Base-by-base conservation (phyloP, 176 grass and related monocot species). In the Musa schizocarpa region DNA sequence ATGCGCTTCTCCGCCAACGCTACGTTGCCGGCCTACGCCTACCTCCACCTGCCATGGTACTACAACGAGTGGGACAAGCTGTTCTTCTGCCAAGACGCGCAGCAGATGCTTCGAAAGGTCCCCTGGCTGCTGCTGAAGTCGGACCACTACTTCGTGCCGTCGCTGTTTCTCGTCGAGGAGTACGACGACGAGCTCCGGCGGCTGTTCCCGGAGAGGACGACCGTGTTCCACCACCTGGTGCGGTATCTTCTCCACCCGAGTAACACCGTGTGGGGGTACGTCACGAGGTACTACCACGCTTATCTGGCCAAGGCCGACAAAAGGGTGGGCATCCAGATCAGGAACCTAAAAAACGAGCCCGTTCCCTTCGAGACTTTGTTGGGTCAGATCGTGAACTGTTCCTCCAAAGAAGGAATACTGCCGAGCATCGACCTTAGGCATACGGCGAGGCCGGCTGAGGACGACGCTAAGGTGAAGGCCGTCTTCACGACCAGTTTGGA, bases 51-150 rank as follows among this genome's bases (percentile, higher is more conserved):
- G 16, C 72, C 74, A 71, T 82, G 84, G 79, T 86, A 84, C 1
- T 81, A 62, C 81, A 86, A 21, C 77, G 27, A 59, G 5, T 55
- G 25, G n/a, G 49, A 71, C 50, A 75, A 64, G 57, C 53, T 63
- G 49, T 86, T 90, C 65, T 96, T 96, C 87, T 96, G 89, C 72
- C 79, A 96, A 27, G 79, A 56, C 54, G 80, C 84, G 68, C 89
- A 96, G 80, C 74, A 65, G 57, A 63, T 84, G 24, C 84, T 92
- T 12, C 76, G 76, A 12, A 86, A 85, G 69, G 76, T 96, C 77
- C 87, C 80, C 53, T 96, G 85, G 89, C 78, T 92, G 79, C 66
- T 96, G 34, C 3, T 92, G 49, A 91, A 88, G 81, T 92, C 93
- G 8, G 87, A 96, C 75, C 77, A 87, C 34, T 92, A 96, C 69